phyloP scores from a whole-genome alignment of 352 stramenopile genomes.

The Phytopythium cucurbitacearum region DNA sequence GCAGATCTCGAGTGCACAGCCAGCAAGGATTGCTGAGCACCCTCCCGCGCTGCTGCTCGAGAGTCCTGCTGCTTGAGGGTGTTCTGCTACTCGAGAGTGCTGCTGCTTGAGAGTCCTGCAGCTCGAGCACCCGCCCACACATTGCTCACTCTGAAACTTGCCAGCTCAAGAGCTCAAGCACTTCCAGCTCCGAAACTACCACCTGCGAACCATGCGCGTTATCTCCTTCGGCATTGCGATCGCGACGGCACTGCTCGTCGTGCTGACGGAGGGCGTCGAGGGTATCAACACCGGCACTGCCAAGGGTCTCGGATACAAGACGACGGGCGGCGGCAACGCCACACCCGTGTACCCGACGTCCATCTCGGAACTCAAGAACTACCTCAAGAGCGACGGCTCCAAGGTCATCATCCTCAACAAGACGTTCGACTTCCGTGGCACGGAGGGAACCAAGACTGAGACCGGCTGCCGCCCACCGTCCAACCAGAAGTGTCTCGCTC shows the following conservation, averaged over 20 bases:
- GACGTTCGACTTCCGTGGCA: conserved; percentile 14
- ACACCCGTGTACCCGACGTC: conserved; percentile 18
- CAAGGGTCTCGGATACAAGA: conserved; percentile 13
- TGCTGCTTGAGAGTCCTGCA: too few relatives aligned
- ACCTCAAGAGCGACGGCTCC: conserved; percentile 4
- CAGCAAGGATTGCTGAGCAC: too few relatives aligned
- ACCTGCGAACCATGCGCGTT: too few relatives aligned
- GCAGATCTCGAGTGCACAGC: too few relatives aligned
- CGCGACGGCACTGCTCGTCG: conserved; percentile 5
- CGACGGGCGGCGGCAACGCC: conserved; percentile 13
- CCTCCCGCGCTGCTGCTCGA: too few relatives aligned
- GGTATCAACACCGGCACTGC: conserved; percentile 16
- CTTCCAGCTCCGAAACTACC: too few relatives aligned
- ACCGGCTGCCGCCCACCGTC: conserved; percentile 13
- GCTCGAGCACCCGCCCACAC: too few relatives aligned
- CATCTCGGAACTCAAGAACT: conserved; percentile 17
- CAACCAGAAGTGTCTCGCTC: conserved; percentile 14
- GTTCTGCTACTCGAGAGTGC: too few relatives aligned
- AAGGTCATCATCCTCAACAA: conserved; percentile 15
- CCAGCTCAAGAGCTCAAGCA: too few relatives aligned
- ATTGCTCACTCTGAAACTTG: too few relatives aligned
- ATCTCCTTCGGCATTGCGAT: conserved; percentile 4
- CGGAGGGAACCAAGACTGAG: conserved; percentile 13
- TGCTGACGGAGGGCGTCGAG: neutral
- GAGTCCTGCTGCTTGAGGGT: too few relatives aligned